A percentile compares a stretch with the other conserved stretches of the same genome.
Conservation (phyloP, 75 land plant genomes). For the Cunninghamia lanceolata region DNA sequence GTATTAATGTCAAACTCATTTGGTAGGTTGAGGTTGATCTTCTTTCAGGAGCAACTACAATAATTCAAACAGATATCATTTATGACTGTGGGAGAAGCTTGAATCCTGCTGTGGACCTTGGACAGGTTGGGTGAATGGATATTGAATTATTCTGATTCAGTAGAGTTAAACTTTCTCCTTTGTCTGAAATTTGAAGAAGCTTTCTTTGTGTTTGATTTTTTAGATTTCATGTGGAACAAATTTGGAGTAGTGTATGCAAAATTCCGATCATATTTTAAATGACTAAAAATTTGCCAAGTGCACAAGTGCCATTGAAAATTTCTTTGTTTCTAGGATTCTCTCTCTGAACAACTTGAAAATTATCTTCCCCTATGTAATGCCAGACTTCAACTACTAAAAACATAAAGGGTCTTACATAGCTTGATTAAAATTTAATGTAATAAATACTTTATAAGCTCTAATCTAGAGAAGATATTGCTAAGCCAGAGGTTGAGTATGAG, state of each 20-base stretch:
- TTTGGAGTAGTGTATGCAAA: neutral
- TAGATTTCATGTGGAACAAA: neutral
- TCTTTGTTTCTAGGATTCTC: neutral
- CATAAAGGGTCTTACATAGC: neutral
- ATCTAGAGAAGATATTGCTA: neutral
- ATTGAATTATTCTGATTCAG: neutral
- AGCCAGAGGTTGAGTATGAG: neutral
- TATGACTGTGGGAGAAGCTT: slow-evolving; percentile 90
- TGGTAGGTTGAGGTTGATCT: slow-evolving; percentile 84
- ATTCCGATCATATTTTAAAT: no score
- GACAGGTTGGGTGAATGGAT: slow-evolving; percentile 61
- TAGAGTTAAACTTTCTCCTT: neutral
- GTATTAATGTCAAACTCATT: neutral
- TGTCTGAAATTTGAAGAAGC: neutral
- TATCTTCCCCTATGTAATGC: neutral
- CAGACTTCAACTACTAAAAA: neutral
- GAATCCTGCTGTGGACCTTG: slow-evolving; percentile 95
- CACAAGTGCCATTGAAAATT: neutral
- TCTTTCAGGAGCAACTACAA: slow-evolving; percentile 76
- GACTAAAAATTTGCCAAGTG: neutral
- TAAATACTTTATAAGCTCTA: neutral
- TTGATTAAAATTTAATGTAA: neutral
- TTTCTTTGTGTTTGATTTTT: neutral
- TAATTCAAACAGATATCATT: slow-evolving; percentile 64
- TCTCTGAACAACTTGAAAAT: neutral